Base-by-base conservation (phyloP, 306 rosid genomes). In the Citrullus amarus region DNA sequence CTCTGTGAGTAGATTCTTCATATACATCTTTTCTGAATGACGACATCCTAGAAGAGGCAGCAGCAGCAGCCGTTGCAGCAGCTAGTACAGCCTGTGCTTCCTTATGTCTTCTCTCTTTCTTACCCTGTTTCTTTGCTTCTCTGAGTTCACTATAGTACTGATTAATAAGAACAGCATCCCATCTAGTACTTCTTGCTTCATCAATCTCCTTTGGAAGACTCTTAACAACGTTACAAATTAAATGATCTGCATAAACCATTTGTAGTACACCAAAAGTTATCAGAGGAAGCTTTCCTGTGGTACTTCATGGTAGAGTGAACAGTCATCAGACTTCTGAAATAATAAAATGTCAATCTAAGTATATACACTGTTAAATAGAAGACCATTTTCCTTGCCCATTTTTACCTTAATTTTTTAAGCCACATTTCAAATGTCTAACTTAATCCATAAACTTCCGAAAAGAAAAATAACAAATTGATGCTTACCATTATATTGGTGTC, bases 61-160 rank as follows among this genome's bases (percentile, higher is more conserved):
- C 98, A 1, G 98, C 98, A 22, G 98, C 99, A 75, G 99, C 98
- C 66, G 99, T 91, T 69, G 99, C 99, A 78, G 99, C 99, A 79
- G 98, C 99, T 80, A 96, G 85, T 28, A 96, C 97, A 18, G 98
- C 99, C 80, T 92, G 99, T 22, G 99, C 99, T 87, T 96, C 99
- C 88, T 89, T 92, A 81, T 92, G 96, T 83, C 90, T 89, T 83
- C 86, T 92, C 80, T 96, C 99, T 86, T 92, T 96, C 81, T 97
- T 90, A 56, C 99, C 99, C 80, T 81, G 99, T 86, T 96, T 96
- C 86, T 91, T 96, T 51, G 96, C 99, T 88, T 96, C 99, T 86
- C 87, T 88, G 83, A 90, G 96, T 83, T 87, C 88, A 71, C 87
- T 82, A 77, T 92, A 87, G 84, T 96, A 96, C 79, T 82, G 93